Evolutionary conservation across 768 basidiomycete genomes (phyloP).

Genomic region (Pseudohyphozyma bogoriensis): DNA sequence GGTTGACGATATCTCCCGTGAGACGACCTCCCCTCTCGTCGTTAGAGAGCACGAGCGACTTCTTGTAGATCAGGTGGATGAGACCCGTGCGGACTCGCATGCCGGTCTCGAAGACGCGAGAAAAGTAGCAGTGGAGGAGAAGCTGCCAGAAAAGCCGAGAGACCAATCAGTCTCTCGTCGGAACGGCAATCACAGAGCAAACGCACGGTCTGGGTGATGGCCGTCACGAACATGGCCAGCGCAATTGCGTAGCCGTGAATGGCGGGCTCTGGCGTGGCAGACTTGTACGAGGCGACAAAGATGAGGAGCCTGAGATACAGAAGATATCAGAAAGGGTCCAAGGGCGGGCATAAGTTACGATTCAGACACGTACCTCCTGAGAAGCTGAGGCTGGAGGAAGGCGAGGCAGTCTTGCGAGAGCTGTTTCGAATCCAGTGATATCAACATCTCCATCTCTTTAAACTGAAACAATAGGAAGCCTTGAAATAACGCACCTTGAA

Average conservation of each 20-base stretch:
- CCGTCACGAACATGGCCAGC: slow-evolving; percentile 64
- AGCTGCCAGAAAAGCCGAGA: neutral
- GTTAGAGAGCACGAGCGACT: slow-evolving; percentile 73
- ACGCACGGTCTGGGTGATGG: slow-evolving; percentile 64
- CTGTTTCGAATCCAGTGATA: neutral
- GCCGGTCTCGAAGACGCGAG: slow-evolving; percentile 41
- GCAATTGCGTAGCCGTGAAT: slow-evolving; percentile 69
- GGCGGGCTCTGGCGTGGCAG: slow-evolving; percentile 39
- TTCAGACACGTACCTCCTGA: slow-evolving; percentile 45
- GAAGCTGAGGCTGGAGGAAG: slow-evolving; percentile 78
- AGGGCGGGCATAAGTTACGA: neutral
- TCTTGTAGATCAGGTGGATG: slow-evolving; percentile 63
- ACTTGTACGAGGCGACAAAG: slow-evolving; percentile 71
- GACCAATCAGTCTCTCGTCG: neutral
- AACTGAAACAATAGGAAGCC: too few species aligned
- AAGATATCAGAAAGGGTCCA: too few species aligned
- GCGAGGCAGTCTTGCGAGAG: slow-evolving; percentile 60
- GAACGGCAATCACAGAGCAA: too few species aligned
- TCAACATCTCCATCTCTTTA: too few species aligned
- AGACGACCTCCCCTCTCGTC: slow-evolving; percentile 65
- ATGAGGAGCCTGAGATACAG: slow-evolving; percentile 45
- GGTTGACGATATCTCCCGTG: slow-evolving; percentile 85
- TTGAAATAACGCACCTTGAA: slow-evolving; percentile 24
- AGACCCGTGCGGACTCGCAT: slow-evolving; percentile 92
- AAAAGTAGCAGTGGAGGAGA: slow-evolving; percentile 36